Evolutionary conservation across 208 protist genomes (phyloP), one percentile per base, ranked within the genome.

Genomic region (Leptomonas pyrrhocoris): DNA sequence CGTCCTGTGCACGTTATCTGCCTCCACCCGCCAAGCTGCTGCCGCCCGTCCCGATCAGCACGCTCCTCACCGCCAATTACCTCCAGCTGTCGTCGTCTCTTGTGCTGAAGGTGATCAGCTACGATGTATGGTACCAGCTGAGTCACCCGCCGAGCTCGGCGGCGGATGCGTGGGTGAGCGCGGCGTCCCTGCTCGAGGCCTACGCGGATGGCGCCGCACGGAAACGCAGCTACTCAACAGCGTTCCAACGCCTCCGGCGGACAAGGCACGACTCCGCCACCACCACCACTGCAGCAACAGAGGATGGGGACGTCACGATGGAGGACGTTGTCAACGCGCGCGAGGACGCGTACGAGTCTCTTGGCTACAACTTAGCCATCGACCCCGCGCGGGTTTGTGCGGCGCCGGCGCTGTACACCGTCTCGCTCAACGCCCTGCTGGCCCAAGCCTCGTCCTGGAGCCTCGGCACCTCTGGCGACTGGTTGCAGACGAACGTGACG

Each of bases 71-170:
- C 15, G 18, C 42, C 12, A 49, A 62, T 46, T 81, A 72, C 68
- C 54, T 84, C 23, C 59, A 74, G 28, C 40, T 69, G n/a, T 73
- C 71, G 8, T 48, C 55, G 19, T 43, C 45, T 45, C 27, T 91
- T 19, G 16, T 88, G 12, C 4, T 91, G 13, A 88, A 91, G 43
- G 21, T 91, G 2, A 88, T 91, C 71, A 64, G 65, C 42, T 67
- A 64, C 71, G 67, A 85, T 45, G 60, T 80, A 19, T 88, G 82
- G 80, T 77, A 72, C 23, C 28, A 76, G 1, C 48, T 90, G 40
- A 69, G 70, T 0, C 12, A 77, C 55, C 31, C 48, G 40, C 42
- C 45, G 6, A 2, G 6, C 38, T 1, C 30, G 18, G 36, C 13
- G 15, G 23, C 21, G 3, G n/a, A 1, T 27, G 0, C 60, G 18